These are phyloP conservation scores for Mycena vulgaris DNA, from an alignment of 768 basidiomycete genomes.

Conservation along the genomic window DNA sequence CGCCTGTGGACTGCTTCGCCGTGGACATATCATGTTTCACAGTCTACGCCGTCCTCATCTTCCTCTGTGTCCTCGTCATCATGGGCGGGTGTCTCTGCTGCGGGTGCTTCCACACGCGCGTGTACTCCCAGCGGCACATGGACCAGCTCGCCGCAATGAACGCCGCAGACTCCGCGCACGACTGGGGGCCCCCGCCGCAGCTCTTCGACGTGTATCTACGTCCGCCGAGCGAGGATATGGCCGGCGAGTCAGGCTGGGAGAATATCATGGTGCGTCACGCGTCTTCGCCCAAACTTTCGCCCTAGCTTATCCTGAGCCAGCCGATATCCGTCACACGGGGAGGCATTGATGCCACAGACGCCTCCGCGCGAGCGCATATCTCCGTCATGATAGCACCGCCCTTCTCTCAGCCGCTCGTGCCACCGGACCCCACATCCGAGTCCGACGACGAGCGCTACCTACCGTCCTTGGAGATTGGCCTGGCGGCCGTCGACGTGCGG, in stretches of 20 bases:
- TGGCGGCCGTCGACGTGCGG: too few species aligned
- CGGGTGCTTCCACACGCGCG: neutral
- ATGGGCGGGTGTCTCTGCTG: neutral
- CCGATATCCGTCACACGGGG: too few species aligned
- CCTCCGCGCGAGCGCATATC: too few species aligned
- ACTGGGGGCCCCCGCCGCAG: neutral
- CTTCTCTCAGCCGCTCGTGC: too few species aligned
- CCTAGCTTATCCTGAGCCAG: too few species aligned
- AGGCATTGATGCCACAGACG: too few species aligned
- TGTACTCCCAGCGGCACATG: neutral
- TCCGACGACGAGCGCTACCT: too few species aligned
- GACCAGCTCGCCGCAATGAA: neutral
- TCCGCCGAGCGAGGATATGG: constrained; percentile 35
- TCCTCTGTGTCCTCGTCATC: neutral
- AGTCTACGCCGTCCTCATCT: neutral
- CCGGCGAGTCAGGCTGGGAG: neutral
- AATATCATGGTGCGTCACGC: constrained; percentile 2
- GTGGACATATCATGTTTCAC: neutral
- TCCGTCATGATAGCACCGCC: too few species aligned
- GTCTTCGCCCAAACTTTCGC: neutral
- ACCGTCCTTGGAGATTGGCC: too few species aligned
- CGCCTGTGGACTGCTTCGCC: neutral
- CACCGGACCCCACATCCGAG: too few species aligned
- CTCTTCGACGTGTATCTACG: neutral
- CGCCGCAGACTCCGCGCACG: neutral